These are phyloP conservation scores for Eucommia ulmoides DNA, from an alignment of 257 asterid genomes.

Conservation along the genomic window DNA sequence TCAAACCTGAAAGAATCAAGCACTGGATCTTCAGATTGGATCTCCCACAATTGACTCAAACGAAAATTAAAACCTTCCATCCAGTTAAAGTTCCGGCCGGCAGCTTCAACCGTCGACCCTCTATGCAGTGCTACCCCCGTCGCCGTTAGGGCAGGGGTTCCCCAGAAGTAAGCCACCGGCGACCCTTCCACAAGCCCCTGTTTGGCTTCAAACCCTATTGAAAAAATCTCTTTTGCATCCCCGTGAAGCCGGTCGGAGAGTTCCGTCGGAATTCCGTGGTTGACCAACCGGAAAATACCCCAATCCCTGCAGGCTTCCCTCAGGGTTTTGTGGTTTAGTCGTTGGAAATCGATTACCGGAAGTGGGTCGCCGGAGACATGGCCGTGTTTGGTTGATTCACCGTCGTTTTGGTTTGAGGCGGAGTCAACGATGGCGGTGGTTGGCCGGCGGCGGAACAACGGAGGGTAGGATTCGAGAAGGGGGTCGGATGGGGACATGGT, in stretches of 20 bases:
- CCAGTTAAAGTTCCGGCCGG: slow-evolving; percentile 31
- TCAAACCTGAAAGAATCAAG: slow-evolving; percentile 61
- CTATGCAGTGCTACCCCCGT: slow-evolving; percentile 22
- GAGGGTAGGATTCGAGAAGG: slow-evolving; percentile 48
- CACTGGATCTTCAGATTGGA: slow-evolving; percentile 16
- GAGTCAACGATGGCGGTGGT: background rate
- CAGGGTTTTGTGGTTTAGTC: slow-evolving; percentile 17
- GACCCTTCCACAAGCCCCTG: slow-evolving; percentile 12
- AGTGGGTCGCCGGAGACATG: slow-evolving; percentile 14
- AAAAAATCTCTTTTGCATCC: slow-evolving; percentile 31
- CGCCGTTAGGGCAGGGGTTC: slow-evolving; percentile 44
- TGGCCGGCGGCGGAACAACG: slow-evolving; percentile 32
- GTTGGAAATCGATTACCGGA: slow-evolving; percentile 47
- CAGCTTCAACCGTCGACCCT: too few species aligned
- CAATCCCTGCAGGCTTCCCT: slow-evolving; percentile 46
- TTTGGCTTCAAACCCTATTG: slow-evolving; percentile 37
- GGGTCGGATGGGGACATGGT: slow-evolving; percentile 22
- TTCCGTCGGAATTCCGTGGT: slow-evolving; percentile 57
- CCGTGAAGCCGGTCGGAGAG: slow-evolving; percentile 34
- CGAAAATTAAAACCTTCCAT: slow-evolving; percentile 70
- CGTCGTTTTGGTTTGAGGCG: slow-evolving; percentile 7
- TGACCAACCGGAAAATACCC: slow-evolving; percentile 78
- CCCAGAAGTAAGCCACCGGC: slow-evolving; percentile 74
- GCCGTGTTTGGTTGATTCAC: background rate
- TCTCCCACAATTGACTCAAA: slow-evolving; percentile 16